Conservation (phyloP, 1,284 basidiomycete genomes). For the Macrocystidia cucumis region DNA sequence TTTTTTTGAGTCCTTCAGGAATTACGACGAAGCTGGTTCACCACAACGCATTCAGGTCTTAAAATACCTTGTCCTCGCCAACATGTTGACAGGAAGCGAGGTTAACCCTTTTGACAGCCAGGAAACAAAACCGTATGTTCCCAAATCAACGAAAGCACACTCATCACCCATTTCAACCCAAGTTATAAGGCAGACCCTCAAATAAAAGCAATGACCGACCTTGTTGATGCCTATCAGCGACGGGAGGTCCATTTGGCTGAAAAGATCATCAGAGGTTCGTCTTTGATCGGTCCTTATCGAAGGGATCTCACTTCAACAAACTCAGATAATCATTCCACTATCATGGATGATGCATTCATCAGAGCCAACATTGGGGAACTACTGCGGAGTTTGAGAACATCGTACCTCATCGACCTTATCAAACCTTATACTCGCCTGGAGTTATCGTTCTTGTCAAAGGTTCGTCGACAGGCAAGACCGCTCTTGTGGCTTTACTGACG, state of each 20-base stretch:
- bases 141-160: no score
- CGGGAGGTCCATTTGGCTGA: constrained; percentile 95
- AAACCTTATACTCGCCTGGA: constrained; percentile 95
- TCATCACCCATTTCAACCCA: no score
- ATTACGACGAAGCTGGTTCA: constrained; percentile 97
- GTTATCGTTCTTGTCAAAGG: constrained; percentile 86
- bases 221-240: constrained; percentile 94
- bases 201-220: constrained; percentile 96
- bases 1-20: constrained; percentile 98
- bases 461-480: no score
- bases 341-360: constrained; percentile 95
- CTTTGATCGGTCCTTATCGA: not conserved
- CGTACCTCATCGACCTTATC: constrained; percentile 96
- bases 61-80: constrained; percentile 96
- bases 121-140: constrained; percentile 89
- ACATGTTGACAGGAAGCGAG: constrained; percentile 97
- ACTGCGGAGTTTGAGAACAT: constrained; percentile 85
- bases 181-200: constrained; percentile 96
- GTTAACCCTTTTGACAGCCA: constrained; percentile 99
- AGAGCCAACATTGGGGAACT: constrained; percentile 92
- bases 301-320: constrained; percentile 3
- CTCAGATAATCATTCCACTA: constrained; percentile 85
- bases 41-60: constrained; percentile 96
- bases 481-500: no score
- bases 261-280: constrained; percentile 80